phyloP scores from a whole-genome alignment of 2,329 filamentous ascomycete genomes.

The Teratosphaeria viscida region DNA sequence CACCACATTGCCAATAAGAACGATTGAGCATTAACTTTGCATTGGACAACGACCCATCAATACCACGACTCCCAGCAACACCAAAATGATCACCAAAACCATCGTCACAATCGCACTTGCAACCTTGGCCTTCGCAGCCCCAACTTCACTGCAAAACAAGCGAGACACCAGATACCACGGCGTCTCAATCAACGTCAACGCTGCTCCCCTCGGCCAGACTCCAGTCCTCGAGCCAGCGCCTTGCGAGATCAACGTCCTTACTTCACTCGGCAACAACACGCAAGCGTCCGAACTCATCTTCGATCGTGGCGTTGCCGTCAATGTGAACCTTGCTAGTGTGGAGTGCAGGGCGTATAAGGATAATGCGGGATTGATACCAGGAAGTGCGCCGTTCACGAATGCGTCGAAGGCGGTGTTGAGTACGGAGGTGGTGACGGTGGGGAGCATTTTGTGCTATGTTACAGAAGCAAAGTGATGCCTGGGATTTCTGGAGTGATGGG shows the following conservation, averaged over 20 bases:
- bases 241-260: constrained; percentile 10
- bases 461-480: not conserved
- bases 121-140: not conserved
- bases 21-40: too few species aligned
- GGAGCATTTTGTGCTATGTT: constrained; percentile 1
- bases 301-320: constrained; percentile 3
- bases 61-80: not conserved
- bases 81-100: not conserved
- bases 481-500: not conserved
- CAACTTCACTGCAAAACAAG: not conserved
- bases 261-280: constrained; percentile 1
- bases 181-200: constrained; percentile 6
- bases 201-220: not conserved
- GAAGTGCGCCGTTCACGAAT: constrained; percentile 15
- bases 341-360: constrained; percentile 13
- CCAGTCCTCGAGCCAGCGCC: constrained; percentile 8
- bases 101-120: not conserved
- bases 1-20: too few species aligned
- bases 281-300: constrained; percentile 4
- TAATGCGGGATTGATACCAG: constrained; percentile 5
- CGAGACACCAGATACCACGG: constrained; percentile 8
- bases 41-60: not conserved
- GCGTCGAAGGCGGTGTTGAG: not conserved
- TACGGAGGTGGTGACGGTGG: not conserved
- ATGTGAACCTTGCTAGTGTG: constrained; percentile 6